Percentiles rank a stretch among this genome's conserved stretches.
Evolutionary conservation across 2,329 filamentous ascomycete species (phyloP).

Genomic region (Monosporascus sp.): DNA sequence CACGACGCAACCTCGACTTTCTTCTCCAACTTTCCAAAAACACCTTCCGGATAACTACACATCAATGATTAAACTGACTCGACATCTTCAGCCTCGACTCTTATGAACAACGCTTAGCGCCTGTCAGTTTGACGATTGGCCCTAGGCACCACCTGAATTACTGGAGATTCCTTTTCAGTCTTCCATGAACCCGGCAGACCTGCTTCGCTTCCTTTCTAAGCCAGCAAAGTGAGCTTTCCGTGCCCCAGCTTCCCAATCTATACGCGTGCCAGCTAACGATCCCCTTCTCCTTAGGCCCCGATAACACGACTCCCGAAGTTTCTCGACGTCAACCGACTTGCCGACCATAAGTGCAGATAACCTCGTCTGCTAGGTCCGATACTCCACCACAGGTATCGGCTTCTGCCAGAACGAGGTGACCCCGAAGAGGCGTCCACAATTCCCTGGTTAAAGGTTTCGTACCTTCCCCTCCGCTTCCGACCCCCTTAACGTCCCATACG

Average conservation of each 20-base stretch:
- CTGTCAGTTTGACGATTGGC: neutral
- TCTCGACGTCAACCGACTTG: slow-evolving; percentile 12
- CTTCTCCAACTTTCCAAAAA: neutral
- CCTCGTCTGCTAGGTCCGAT: slow-evolving; percentile 81
- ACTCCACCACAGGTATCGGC: slow-evolving; percentile 78
- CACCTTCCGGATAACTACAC: neutral
- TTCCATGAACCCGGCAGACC: slow-evolving; percentile 89
- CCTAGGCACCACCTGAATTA: slow-evolving; percentile 16
- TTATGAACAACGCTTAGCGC: neutral
- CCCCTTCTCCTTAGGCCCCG: slow-evolving; percentile 45
- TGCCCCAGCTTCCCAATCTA: slow-evolving; percentile 2
- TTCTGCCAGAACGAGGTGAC: slow-evolving; percentile 62
- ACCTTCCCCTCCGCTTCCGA: slow-evolving; percentile 74
- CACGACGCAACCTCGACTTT: neutral
- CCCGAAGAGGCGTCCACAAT: slow-evolving; percentile 66
- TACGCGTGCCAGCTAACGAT: slow-evolving; percentile 1
- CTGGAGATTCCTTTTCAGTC: slow-evolving; percentile 27
- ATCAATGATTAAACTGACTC: neutral
- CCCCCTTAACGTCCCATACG: slow-evolving; percentile 82
- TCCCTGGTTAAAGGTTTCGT: slow-evolving; percentile 77
- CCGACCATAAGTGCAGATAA: slow-evolving; percentile 43
- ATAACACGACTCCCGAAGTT: slow-evolving; percentile 45
- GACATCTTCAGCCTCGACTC: neutral
- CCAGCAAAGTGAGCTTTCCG: slow-evolving; percentile 73
- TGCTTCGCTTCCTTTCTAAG: slow-evolving; percentile 90